Base-by-base conservation (phyloP, 352 stramenopile genomes). In the Globisporangium orthogonon region DNA sequence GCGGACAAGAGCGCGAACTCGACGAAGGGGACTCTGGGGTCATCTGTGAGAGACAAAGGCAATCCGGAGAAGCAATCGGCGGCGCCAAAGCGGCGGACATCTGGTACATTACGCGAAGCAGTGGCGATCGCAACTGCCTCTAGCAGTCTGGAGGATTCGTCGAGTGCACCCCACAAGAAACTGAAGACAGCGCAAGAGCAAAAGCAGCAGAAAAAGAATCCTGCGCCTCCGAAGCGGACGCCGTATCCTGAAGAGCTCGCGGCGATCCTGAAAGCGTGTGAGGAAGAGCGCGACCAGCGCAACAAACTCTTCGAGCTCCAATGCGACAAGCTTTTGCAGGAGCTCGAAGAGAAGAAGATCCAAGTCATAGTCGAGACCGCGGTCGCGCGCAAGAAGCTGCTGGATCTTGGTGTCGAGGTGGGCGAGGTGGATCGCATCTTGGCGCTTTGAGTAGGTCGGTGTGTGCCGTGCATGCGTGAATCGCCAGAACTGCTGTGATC, bases 371-470 rank as follows among this genome's bases (percentile, higher is more conserved):
- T 43, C 23, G 50, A 67, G 44, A 67, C 51, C 0, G 56, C 71
- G 14, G 49, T 78, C 28, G 71, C 73, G 52, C 66, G 73, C 35
- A 78, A 78, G 54, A 78, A 74, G 50, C 50, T 84, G 60, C 56
- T 76, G 48, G 71, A 81, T 40, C 57, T 67, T 5, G 61, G 61
- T 5, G 58, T 67, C n/a, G 37, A 30, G 29, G 43, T 47, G 39
- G 41, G n/a, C 13, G 56, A 67, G n/a, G 45, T 67, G 17, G 61
- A 67, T 33, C 56, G 56, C 46, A 57, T 67, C 35, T 37, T 67
- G 43, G 57, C 61, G 9, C 23, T 67, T 9, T 64, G 59, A 58
- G 14, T 35, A 17, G 17, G 13, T 41, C 10, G 37, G 28, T 15
- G 37, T 2, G 35, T 23, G 23, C 23, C 46, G 29, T 35, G 35